A percentile compares a stretch with the other conserved stretches of the same genome.
These are phyloP conservation scores for Acrodontium crateriforme DNA, from an alignment of 2,329 filamentous ascomycete genomes.

Conservation along the genomic window DNA sequence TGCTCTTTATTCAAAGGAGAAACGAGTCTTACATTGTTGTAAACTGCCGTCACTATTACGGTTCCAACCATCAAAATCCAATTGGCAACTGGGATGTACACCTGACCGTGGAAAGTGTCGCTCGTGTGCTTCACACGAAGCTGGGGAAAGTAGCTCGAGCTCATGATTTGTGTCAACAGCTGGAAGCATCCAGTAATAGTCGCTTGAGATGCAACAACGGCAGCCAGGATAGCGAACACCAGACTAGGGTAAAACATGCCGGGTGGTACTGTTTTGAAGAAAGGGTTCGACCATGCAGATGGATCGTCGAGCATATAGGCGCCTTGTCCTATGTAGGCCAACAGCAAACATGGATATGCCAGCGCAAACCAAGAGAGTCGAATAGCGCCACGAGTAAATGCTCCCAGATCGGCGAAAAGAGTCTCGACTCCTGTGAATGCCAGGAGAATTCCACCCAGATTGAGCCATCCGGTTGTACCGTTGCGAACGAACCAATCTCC, in stretches of 20 bases:
- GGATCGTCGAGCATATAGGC: slow-evolving; percentile 50
- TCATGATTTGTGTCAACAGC: slow-evolving; percentile 56
- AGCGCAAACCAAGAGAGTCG: slow-evolving; percentile 59
- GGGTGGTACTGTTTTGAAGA: slow-evolving; percentile 55
- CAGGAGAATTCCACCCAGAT: slow-evolving; percentile 52
- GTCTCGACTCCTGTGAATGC: slow-evolving; percentile 65
- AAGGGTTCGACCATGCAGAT: slow-evolving; percentile 54
- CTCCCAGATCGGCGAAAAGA: slow-evolving; percentile 63
- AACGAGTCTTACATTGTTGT: slow-evolving; percentile 49
- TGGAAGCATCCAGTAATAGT: slow-evolving; percentile 59
- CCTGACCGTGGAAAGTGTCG: slow-evolving; percentile 54
- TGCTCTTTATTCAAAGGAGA: neutral
- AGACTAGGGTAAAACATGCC: slow-evolving; percentile 55
- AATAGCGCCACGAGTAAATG: slow-evolving; percentile 49
- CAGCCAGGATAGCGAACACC: slow-evolving; percentile 50
- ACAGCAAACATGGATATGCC: slow-evolving; percentile 51
- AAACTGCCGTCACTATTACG: slow-evolving; percentile 48
- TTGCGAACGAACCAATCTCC: slow-evolving; percentile 47
- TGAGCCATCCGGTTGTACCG: slow-evolving; percentile 46
- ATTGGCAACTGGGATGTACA: slow-evolving; percentile 63
- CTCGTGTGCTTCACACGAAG: slow-evolving; percentile 61
- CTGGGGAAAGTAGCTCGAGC: slow-evolving; percentile 57
- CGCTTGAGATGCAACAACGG: slow-evolving; percentile 63
- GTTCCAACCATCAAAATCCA: slow-evolving; percentile 65
- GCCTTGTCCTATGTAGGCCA: slow-evolving; percentile 60